Base-by-base conservation (phyloP, 2,329 filamentous ascomycete species). In the Parastagonospora avenae region DNA sequence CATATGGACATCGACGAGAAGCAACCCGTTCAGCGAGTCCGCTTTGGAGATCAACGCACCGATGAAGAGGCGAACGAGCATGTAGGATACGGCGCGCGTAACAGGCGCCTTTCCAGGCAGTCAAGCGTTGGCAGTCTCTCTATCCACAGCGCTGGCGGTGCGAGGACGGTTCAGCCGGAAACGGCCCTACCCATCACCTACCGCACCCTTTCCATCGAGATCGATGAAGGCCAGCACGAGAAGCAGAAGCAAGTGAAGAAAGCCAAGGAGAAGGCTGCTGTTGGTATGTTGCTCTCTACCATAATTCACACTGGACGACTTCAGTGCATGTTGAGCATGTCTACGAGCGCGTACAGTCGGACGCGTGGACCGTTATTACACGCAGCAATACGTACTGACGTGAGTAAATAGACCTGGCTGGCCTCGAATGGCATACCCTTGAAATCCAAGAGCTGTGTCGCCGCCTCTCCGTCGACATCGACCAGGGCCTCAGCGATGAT, bases 371-470 rank as follows among this genome's bases (percentile, higher is more conserved):
- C 24, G 7, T n/a, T 9, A 12, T 11, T 16, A 11, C 41, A 50
- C 14, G 46, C 50, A 38, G 11, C 40, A 35, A 30, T 50, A 41
- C 36, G 46, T 29, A 39, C 68, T 71, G 24, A 64, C 52, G 16
- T 6, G 4, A 3, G n/a, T 30, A 10, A 10, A 8, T 36, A 71
- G 66, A 72, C 44, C 61, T 72, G 4, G 82, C 80, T 43, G 79
- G 81, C 50, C 77, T 90, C 42, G 85, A 90, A 63, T 89, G 88
- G 85, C 88, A 91, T 68, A 84, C 76, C 0, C 74, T 89, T 9
- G 70, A 82, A 0, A 64, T 79, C 10, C 76, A 83, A 6, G 84
- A 88, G 50, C 75, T 89, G n/a, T 78, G 82, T 50, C 77, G 78
- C 27, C 82, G 85, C 24, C 79, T 89, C 30, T 79, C 79, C 1